Evolutionary conservation across 768 basidiomycete species (phyloP), one percentile per base, ranked within the genome.

Genomic region (Lactarius hatsudake): DNA sequence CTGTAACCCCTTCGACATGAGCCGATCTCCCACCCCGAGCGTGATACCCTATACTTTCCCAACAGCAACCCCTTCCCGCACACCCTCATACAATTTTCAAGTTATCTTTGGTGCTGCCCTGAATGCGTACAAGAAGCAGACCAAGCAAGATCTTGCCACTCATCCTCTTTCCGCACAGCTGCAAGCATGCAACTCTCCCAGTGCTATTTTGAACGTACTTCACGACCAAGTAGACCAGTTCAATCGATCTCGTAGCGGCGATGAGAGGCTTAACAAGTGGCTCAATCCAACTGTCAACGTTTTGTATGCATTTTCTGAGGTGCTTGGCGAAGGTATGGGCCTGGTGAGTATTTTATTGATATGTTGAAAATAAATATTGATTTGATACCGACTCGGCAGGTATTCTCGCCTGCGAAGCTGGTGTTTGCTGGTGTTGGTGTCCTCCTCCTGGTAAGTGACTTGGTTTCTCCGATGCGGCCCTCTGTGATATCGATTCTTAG

Each of bases 361-460:
- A 7, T n/a, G 26, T 15, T 43, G 13, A 17, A 23, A 32, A 30
- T 5, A 30, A 5, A 34, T 36, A 5, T 12, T 63, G 10, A 15
- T 48, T 34, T 38, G 36, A 45, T 45, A 20, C 6, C 30, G 2
- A 26, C 17, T 43, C 57, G 9, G 13, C n/a, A 63, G 62, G n/a
- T 45, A 15, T 45, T 63, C 30, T 43, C 62, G 2, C 62, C 42
- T 1, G 62, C 42, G 17, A 63, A 43, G 2, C 1, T 48, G 26
- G 45, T 63, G 36, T 63, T 63, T 45, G 42, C 55, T 15, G 62
- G 55, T 15, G 30, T 63, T 23, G 62, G 55, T 17, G 13, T 63
- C 13, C 62, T 63, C 26, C 42, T 63, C 15, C 4, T 32, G 0
- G 62, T 57, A n/a, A 6, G 32, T 57, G 28, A 10, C 23, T 32